Base-by-base conservation (phyloP, 2,329 filamentous ascomycete genomes). In the Pestalotiopsis sp. region DNA sequence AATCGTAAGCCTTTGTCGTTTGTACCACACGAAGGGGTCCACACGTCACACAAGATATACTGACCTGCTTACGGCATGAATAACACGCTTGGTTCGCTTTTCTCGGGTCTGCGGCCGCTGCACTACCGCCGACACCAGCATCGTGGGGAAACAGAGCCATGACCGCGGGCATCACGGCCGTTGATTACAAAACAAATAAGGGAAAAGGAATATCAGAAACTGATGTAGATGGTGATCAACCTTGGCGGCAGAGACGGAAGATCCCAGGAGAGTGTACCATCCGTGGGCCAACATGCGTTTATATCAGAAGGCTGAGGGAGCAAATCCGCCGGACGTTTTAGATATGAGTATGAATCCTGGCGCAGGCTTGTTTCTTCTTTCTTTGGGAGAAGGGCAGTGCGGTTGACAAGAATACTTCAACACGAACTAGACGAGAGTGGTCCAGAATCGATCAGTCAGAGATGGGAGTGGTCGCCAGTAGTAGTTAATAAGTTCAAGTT, bases 61-160 rank as follows among this genome's bases (percentile, higher is more conserved):
- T 14, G 17, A 70, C 70, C 69, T 71, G 70, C 61, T 70, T 70
- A 45, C 80, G 76, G 73, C 83, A 85, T 38, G 81, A 77, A 58
- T 78, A 70, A 71, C 83, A 85, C 68, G 83, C 82, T 74, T 83
- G 81, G 17, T 75, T 70, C 20, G 83, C 81, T 67, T 76, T 79
- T 27, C 64, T 63, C 23, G 45, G 52, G 39, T 52, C 45, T 23
- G 55, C 62, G 69, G 65, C 69, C 55, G 70, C 41, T 31, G 65
- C 17, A 23, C 64, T 65, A 38, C 69, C 69, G n/a, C 57, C 55
- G 25, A 64, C 67, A 60, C 57, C 69, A n/a, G 67, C 69, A 61
- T 70, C 69, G 65, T 67, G 69, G 25, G 70, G 70, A 60, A 67
- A 71, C 11, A 65, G 59, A 17, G 65, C 65, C 67, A 70, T 67